A percentile compares a stretch with the other conserved stretches of the same genome.
These are phyloP conservation scores for Komagataella populi DNA, from an alignment of 805 yeast genomes.

Conservation along the genomic window DNA sequence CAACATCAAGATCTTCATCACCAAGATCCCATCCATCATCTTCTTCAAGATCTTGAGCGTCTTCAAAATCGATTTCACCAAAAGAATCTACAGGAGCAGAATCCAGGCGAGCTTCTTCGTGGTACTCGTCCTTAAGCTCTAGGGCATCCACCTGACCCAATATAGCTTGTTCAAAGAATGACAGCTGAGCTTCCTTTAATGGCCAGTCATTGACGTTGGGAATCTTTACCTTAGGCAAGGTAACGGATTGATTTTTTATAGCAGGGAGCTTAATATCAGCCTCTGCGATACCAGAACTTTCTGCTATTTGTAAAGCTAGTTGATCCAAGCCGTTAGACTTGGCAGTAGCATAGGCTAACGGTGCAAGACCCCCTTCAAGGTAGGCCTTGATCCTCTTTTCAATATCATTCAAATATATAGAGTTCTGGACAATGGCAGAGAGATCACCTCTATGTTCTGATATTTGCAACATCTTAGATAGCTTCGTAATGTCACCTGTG, in stretches of 20 bases:
- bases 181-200: slow-evolving; percentile 50
- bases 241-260: slow-evolving; percentile 23
- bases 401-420: slow-evolving; percentile 62
- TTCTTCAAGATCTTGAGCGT: slow-evolving; percentile 37
- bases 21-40: slow-evolving; percentile 75
- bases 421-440: slow-evolving; percentile 70
- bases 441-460: slow-evolving; percentile 81
- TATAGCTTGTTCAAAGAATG: slow-evolving; percentile 78
- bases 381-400: slow-evolving; percentile 65
- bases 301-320: slow-evolving; percentile 58
- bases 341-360: slow-evolving; percentile 90
- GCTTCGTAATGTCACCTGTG: slow-evolving; percentile 67
- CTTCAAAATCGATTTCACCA: slow-evolving; percentile 28
- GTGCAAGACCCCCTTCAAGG: slow-evolving; percentile 65
- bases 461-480: slow-evolving; percentile 75
- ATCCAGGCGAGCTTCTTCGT: slow-evolving; percentile 12
- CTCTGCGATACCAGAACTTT: slow-evolving; percentile 51
- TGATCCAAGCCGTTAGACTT: slow-evolving; percentile 72
- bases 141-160: slow-evolving; percentile 64
- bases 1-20: slow-evolving; percentile 66
- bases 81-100: slow-evolving; percentile 20
- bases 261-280: slow-evolving; percentile 55
- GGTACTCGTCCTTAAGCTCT: slow-evolving; percentile 21
- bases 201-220: slow-evolving; percentile 62
- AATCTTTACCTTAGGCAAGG: slow-evolving; percentile 33